Base-by-base conservation (phyloP, 2,329 filamentous ascomycete genomes). In the Venturia pyrina region DNA sequence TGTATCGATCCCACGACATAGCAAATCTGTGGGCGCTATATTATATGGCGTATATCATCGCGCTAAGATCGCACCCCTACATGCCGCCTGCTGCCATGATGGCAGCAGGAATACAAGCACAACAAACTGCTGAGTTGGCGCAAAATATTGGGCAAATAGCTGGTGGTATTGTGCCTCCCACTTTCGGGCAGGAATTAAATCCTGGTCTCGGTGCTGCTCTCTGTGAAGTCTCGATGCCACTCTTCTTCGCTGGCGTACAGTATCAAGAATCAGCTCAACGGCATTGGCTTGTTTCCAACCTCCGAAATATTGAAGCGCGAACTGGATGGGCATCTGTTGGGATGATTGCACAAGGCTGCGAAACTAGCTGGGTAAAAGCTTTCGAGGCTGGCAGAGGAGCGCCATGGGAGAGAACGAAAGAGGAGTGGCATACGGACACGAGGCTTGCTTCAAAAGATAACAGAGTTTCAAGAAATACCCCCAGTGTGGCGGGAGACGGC, bases 71-170 rank as follows among this genome's bases (percentile, higher is more conserved):
- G 0, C 93, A 97, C 70, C 95, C 95, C 0, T 85, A 85, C 32
- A 97, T 97, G 92, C 93, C 93, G 0, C 91, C 93, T 0, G 87
- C 93, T 10, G 89, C 92, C 44, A 92, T 96, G 85, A 85, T 92
- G 71, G 92, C 95, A 2, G 91, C 91, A 0, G 89, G 88, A 8
- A 82, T 96, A 69, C 87, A 89, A 11, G 91, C 91, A 0, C 79
- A 80, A 17, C 84, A 89, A 62, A 97, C 93, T 0, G 85, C 82
- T 3, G 78, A 78, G 0, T 89, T 86, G 75, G 90, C 92, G 1
- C 87, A 87, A 68, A 83, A 88, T 69, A 86, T 97, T 67, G 93
- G 91, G 8, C 86, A 89, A 28, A 93, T 98, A 66, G 85, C 87
- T 1, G 90, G 89, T 0, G 93, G 93, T 6, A 80, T 87, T 56